Conservation (phyloP, 1,139 yeast species). For the Candida sojae region DNA sequence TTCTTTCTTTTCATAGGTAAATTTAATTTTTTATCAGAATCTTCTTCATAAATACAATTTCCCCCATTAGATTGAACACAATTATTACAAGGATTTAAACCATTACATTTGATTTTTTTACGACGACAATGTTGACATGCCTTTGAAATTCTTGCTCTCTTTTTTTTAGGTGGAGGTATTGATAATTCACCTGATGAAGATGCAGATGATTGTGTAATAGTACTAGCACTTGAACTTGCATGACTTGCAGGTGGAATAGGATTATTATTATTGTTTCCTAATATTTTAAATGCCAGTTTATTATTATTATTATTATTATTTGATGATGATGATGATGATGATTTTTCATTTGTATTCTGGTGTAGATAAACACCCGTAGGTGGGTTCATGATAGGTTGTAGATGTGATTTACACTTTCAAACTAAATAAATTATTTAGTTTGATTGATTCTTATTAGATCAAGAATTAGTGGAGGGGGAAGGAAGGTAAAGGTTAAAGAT, state of each 20-base stretch:
- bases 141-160: constrained; percentile 35
- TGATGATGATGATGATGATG: neutral
- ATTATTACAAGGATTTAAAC: constrained; percentile 42
- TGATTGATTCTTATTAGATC: too few relatives aligned
- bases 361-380: constrained; percentile 1
- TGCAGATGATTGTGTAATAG: constrained; percentile 2
- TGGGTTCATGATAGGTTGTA: constrained; percentile 1
- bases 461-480: too few relatives aligned
- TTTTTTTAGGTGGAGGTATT: constrained; percentile 1
- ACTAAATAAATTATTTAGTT: too few relatives aligned
- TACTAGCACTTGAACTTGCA: neutral
- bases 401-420: too few relatives aligned
- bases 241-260: neutral
- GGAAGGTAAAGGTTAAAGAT: too few relatives aligned
- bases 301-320: too few relatives aligned
- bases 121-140: constrained; percentile 56
- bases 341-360: neutral
- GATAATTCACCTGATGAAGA: neutral
- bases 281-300: neutral
- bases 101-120: constrained; percentile 54
- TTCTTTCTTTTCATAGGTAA: constrained; percentile 6
- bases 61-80: constrained; percentile 32
- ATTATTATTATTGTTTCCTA: neutral
- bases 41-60: constrained; percentile 29
- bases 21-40: constrained; percentile 17